Percentiles rank a stretch among this genome's conserved stretches.
Evolutionary conservation across 164 flowering plant species (phyloP).

Genomic region (Piper longum): DNA sequence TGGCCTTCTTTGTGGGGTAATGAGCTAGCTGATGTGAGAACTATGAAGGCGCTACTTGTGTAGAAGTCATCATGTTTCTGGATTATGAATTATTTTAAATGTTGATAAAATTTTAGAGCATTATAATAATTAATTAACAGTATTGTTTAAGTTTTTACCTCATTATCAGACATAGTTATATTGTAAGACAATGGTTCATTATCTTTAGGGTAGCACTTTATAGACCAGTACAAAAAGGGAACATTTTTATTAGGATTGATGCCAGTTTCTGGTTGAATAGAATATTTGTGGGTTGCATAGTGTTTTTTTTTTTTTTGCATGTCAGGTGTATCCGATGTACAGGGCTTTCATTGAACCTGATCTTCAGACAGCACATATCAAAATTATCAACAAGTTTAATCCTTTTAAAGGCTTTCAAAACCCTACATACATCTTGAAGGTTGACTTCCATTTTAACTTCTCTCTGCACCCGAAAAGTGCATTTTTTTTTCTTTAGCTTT

Average conservation of each 20-base stretch:
- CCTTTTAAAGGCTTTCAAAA: constrained; percentile 92
- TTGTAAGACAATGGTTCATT: no score
- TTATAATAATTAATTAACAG: no score
- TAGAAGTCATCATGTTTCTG: no score
- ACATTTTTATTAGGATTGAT: no score
- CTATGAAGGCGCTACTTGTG: background rate
- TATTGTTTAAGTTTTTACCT: no score
- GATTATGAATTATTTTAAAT: no score
- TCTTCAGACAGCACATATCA: constrained; percentile 85
- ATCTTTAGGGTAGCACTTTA: no score
- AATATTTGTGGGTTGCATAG: background rate
- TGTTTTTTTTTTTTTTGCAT: background rate
- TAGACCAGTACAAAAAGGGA: no score
- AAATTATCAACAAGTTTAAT: constrained; percentile 85
- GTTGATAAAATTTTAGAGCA: no score
- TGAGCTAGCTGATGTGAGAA: background rate
- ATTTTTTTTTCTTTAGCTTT: background rate
- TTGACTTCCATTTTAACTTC: constrained; percentile 8
- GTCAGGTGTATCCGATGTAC: constrained; percentile 96
- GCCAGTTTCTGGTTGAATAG: no score
- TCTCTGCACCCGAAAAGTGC: background rate
- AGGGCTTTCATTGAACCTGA: constrained; percentile 98
- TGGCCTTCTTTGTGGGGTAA: background rate
- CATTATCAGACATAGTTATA: no score
- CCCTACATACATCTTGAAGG: constrained; percentile 92